Evolutionary conservation across 352 stramenopile species (phyloP), one percentile per base, ranked within the genome.

Genomic region (Globisporangium viniferum): DNA sequence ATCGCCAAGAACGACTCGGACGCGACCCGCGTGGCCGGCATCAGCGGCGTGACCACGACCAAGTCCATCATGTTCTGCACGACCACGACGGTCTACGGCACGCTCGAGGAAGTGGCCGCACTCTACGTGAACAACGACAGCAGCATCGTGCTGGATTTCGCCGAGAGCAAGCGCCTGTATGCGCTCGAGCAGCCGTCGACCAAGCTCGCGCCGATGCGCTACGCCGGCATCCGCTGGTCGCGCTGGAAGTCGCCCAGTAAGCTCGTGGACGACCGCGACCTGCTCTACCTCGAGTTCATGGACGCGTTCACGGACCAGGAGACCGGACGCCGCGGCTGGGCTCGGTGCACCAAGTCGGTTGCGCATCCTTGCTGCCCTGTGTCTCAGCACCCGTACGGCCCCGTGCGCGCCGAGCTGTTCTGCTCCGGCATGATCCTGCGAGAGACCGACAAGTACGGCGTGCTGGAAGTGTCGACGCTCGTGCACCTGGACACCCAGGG

Each of bases 41-140:
- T 67, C 46, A 78, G 62, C 39, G 72, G 64, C 60, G 62, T 51
- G n/a, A 73, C 66, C 36, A 70, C 69, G 29, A 59, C 66, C 24
- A 86, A 83, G 65, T 80, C 79, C n/a, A 70, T 86, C 59, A 77
- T 80, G 74, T 80, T 90, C 74, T 89, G 79, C 74, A 84, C 83
- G 60, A 85, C 74, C 7, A 82, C 73, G 7, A 68, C 75, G 35
- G 70, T 89, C 20, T 76, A 76, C 29, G 84, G 84, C 24, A 82
- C 79, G 36, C 69, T 92, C 18, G 82, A 92, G 5, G 84, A 90
- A 58, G 82, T 92, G 31, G 77, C 84, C 0, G 71, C 75, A 48
- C 75, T 92, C 56, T 90, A 90, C 70, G 70, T 86, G 46, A 70
- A 73, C 61, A 63, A 68, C 63, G 75, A 79, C 62, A 72, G 66